Conservation (phyloP, 2,329 filamentous ascomycete genomes). For the Epichloe baconii region DNA sequence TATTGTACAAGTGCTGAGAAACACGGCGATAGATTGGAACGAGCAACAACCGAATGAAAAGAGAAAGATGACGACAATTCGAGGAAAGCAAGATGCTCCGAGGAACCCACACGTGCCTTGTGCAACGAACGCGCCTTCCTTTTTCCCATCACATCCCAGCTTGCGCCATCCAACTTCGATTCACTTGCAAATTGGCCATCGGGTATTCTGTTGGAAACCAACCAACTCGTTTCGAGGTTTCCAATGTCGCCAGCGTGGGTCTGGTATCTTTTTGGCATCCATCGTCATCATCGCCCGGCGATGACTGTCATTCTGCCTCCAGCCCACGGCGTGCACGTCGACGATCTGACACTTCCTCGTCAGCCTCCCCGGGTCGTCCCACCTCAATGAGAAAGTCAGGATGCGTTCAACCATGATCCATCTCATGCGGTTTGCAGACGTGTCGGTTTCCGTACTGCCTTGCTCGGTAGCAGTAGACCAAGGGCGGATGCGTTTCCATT, state of each 20-base stretch:
- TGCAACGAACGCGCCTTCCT: neutral
- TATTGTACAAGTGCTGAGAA: too few species aligned
- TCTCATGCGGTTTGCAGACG: constrained; percentile 21
- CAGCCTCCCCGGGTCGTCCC: constrained; percentile 20
- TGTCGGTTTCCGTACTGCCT: constrained; percentile 13
- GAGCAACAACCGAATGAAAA: too few species aligned
- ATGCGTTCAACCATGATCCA: constrained; percentile 26
- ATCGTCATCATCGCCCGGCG: neutral
- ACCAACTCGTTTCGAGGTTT: too few species aligned
- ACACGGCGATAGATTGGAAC: too few species aligned
- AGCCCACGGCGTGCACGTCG: constrained; percentile 5
- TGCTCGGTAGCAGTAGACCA: constrained; percentile 18
- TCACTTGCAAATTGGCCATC: too few species aligned
- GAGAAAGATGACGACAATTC: too few species aligned
- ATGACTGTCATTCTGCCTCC: neutral
- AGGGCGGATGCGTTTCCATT: constrained; percentile 21
- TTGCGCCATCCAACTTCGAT: too few species aligned
- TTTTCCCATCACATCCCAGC: neutral
- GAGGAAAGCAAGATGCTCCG: too few species aligned
- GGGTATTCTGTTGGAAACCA: too few species aligned
- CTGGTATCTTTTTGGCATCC: neutral
- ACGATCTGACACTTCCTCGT: constrained; percentile 9
- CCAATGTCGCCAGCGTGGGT: neutral
- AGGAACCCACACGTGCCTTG: neutral
- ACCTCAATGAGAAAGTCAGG: constrained; percentile 23